Evolutionary conservation across 768 basidiomycete species (phyloP).

Genomic region (Hydnomerulius pinastri): DNA sequence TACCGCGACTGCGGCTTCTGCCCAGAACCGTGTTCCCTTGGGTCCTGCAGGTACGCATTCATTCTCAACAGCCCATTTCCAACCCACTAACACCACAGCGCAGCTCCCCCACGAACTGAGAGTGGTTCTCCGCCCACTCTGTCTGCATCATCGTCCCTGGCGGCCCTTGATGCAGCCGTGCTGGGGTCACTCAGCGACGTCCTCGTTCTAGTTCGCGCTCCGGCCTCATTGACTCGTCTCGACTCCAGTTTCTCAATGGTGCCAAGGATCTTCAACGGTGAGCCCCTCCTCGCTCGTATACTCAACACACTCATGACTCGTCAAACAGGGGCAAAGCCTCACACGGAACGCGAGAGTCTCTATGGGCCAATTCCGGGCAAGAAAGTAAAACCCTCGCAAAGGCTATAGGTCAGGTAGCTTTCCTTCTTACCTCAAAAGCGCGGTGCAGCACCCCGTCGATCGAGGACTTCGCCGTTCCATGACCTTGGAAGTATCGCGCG

Average conservation of each 20-base stretch:
- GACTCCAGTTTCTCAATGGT: slow-evolving; percentile 4
- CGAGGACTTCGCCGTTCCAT: too few species aligned
- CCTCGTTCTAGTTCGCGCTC: not conserved
- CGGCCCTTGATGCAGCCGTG: slow-evolving; percentile 2
- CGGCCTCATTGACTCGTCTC: not conserved
- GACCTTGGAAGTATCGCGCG: too few species aligned
- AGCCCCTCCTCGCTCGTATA: not conserved
- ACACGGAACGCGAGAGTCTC: slow-evolving; percentile 4
- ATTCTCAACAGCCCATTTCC: not conserved
- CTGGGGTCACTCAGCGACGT: not conserved
- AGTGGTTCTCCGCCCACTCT: not conserved
- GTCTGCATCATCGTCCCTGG: slow-evolving; percentile 5
- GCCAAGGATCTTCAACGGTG: slow-evolving; percentile 4
- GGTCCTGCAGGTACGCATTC: slow-evolving; percentile 12
- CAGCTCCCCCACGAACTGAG: not conserved
- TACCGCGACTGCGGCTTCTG: not conserved
- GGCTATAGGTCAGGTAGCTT: slow-evolving; percentile 13
- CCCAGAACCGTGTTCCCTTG: not conserved
- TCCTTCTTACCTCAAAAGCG: too few species aligned
- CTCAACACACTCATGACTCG: slow-evolving; percentile 1
- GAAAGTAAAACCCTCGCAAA: slow-evolving; percentile 17
- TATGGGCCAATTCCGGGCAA: slow-evolving; percentile 8
- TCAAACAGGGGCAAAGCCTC: slow-evolving; percentile 3
- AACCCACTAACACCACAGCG: not conserved
- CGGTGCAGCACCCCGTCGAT: too few species aligned